These are phyloP conservation scores for Iris macrosiphon DNA, from an alignment of 106 monocot genomes.

Conservation along the genomic window DNA sequence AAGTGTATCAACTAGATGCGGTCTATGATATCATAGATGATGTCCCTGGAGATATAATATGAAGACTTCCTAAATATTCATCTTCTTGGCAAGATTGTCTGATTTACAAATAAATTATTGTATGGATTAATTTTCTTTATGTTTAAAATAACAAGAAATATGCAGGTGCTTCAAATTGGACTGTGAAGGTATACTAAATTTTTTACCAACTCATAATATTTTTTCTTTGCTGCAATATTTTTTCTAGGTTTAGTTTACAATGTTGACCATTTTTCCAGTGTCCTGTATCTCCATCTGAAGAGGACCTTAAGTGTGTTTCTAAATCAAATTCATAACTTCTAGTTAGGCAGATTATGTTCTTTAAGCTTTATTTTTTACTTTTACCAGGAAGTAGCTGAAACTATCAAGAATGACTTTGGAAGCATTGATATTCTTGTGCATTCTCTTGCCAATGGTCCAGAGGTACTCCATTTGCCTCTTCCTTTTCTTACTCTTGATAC, in stretches of 20 bases:
- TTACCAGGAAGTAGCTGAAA: slow-evolving; percentile 75
- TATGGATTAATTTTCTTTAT: slow-evolving; percentile 21
- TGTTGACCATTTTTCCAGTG: too few species aligned
- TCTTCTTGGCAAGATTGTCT: too few species aligned
- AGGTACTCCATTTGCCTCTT: slow-evolving; percentile 25
- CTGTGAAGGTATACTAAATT: slow-evolving; percentile 58
- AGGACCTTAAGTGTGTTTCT: too few species aligned
- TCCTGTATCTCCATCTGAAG: too few species aligned
- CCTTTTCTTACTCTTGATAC: neutral
- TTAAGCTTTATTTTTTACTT: neutral
- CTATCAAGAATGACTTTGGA: slow-evolving; percentile 80
- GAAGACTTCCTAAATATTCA: too few species aligned
- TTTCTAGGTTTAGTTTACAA: too few species aligned
- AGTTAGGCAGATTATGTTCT: neutral
- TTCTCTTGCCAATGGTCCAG: slow-evolving; percentile 91
- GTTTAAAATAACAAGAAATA: slow-evolving; percentile 77
- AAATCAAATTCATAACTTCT: too few species aligned
- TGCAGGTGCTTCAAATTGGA: slow-evolving; percentile 79
- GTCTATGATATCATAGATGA: slow-evolving; percentile 74
- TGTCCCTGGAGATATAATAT: slow-evolving; percentile 82
- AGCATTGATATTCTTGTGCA: slow-evolving; percentile 93
- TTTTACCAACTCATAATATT: too few species aligned
- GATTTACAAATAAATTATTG: too few species aligned
- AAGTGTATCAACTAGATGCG: slow-evolving; percentile 86
- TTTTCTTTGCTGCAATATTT: too few species aligned